These are phyloP conservation scores for Linum trigynum DNA, from an alignment of 345 rosid genomes.

Conservation along the genomic window DNA sequence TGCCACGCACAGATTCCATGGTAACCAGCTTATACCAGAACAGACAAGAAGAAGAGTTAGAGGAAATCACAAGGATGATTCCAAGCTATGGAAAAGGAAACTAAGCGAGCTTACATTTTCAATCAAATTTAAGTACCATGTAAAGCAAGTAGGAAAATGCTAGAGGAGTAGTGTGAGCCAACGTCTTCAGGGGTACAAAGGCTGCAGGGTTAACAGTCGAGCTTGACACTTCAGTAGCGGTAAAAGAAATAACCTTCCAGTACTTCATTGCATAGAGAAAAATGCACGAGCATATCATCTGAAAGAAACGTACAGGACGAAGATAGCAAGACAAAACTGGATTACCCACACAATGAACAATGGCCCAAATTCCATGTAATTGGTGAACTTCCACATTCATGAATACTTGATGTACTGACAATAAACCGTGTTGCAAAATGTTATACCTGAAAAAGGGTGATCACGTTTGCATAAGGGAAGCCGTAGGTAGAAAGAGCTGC, in stretches of 20 bases:
- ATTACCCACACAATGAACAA: too few species aligned
- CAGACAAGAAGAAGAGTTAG: not conserved
- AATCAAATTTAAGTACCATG: slow-evolving; percentile 15
- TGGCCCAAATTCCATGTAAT: too few species aligned
- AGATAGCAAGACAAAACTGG: not conserved
- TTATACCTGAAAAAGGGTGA: slow-evolving; percentile 60
- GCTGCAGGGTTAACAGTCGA: slow-evolving; percentile 8
- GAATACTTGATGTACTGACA: too few species aligned
- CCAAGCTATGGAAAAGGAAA: not conserved
- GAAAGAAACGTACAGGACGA: not conserved
- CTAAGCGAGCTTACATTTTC: not conserved
- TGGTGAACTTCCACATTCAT: too few species aligned
- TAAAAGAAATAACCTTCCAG: slow-evolving; percentile 19
- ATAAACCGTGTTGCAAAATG: too few species aligned
- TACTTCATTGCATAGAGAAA: slow-evolving; percentile 17
- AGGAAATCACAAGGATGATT: not conserved
- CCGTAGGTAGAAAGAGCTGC: slow-evolving; percentile 61
- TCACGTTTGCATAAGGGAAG: slow-evolving; percentile 53
- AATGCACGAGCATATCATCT: slow-evolving; percentile 19
- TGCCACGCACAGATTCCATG: slow-evolving; percentile 25
- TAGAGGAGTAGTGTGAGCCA: slow-evolving; percentile 19
- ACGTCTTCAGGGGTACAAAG: slow-evolving; percentile 12
- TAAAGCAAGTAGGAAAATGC: slow-evolving; percentile 18
- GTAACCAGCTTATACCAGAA: slow-evolving; percentile 16
- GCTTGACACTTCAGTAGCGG: slow-evolving; percentile 9